Evolutionary conservation across 169 alveolate species (phyloP).

Genomic region (Amoebophrya sp.): DNA sequence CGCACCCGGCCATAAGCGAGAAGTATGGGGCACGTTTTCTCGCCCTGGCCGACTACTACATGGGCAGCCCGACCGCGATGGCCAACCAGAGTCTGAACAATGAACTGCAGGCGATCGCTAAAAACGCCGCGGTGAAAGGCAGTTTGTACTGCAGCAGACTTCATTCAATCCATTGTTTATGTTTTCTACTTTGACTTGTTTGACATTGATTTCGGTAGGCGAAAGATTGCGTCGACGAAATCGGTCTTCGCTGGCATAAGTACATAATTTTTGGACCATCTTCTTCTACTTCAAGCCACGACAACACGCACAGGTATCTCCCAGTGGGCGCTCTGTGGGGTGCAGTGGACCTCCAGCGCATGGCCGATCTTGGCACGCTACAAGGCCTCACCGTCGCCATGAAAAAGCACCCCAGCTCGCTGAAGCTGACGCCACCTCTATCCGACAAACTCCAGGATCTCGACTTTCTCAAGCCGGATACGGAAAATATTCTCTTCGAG

Average conservation of each 20-base stretch:
- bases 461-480: no score
- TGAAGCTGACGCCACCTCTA: neutral
- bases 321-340: slow-evolving; percentile 12
- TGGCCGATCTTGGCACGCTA: neutral
- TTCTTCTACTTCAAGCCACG: neutral
- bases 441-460: no score
- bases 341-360: neutral
- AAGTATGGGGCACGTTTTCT: neutral
- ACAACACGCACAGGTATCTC: neutral
- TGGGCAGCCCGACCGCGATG: slow-evolving; percentile 10
- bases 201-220: no score
- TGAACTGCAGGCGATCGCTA: neutral
- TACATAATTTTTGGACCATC: neutral
- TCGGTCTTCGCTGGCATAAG: no score
- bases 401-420: neutral
- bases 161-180: no score
- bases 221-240: no score
- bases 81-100: neutral
- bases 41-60: neutral
- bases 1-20: neutral
- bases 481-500: no score
- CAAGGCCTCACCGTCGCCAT: neutral
- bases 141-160: no score
- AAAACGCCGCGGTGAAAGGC: neutral
- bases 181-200: no score